A percentile compares a stretch with the other conserved stretches of the same genome.
These are phyloP conservation scores for Phaeomoniella chlamydospora DNA, from an alignment of 2,329 filamentous ascomycete genomes.

Conservation along the genomic window DNA sequence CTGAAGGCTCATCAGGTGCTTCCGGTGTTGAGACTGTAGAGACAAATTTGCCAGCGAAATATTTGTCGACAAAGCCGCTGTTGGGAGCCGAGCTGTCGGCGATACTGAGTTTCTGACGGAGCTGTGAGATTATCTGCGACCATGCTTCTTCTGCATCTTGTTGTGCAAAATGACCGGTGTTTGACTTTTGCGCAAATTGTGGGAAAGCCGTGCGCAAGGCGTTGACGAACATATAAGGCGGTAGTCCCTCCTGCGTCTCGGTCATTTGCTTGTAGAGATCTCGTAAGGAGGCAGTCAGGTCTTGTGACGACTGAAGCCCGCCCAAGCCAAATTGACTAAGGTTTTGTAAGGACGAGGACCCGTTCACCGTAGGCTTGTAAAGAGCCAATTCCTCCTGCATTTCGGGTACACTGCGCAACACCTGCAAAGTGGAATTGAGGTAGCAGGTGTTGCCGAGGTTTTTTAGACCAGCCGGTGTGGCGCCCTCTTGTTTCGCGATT, in stretches of 20 bases:
- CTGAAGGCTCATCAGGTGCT: constrained; percentile 55
- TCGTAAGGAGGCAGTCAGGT: constrained; percentile 63
- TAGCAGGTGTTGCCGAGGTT: constrained; percentile 98
- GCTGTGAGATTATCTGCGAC: constrained; percentile 80
- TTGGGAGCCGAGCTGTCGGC: constrained; percentile 30
- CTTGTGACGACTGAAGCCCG: constrained; percentile 44
- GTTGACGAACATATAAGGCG: constrained; percentile 68
- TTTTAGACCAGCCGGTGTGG: constrained; percentile 72
- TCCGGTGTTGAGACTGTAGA: constrained; percentile 63
- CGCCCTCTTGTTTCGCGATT: constrained; percentile 65
- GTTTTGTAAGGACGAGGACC: constrained; percentile 20
- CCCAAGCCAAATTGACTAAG: constrained; percentile 41
- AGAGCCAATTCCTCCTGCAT: constrained; percentile 63
- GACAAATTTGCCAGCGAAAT: constrained; percentile 71
- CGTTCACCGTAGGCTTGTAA: constrained; percentile 32
- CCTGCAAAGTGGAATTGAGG: constrained; percentile 93
- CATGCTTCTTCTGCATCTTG: constrained; percentile 98
- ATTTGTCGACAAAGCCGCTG: constrained; percentile 73
- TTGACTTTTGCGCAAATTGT: constrained; percentile 83
- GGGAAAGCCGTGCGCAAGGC: constrained; percentile 68
- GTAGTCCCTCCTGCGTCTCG: constrained; percentile 74
- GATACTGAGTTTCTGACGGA: constrained; percentile 49
- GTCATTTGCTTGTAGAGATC: constrained; percentile 82
- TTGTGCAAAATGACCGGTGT: constrained; percentile 76
- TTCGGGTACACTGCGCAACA: constrained; percentile 76